These are phyloP conservation scores for Diaporthe amygdali DNA, from an alignment of 2,329 filamentous ascomycete genomes.

Conservation along the genomic window DNA sequence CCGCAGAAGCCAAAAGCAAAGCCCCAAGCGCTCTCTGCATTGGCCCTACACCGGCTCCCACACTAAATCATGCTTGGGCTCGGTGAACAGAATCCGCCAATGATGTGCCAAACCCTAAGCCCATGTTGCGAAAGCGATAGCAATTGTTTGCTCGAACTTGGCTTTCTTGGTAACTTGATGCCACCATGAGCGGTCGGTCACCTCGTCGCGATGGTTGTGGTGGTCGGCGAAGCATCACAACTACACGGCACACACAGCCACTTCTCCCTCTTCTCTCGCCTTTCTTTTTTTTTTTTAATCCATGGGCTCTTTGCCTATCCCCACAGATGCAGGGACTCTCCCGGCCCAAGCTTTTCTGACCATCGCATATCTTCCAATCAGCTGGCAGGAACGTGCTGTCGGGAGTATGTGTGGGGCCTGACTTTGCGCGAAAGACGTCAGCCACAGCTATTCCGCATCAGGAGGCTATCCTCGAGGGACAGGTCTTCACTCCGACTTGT, in stretches of 20 bases:
- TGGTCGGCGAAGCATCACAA: not conserved
- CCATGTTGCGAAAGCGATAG: not conserved
- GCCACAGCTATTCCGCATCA: slow-evolving; percentile 27
- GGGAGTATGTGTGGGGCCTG: slow-evolving; percentile 13
- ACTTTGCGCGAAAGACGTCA: slow-evolving; percentile 11
- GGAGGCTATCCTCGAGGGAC: slow-evolving; percentile 26
- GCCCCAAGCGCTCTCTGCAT: not conserved
- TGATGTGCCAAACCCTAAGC: not conserved
- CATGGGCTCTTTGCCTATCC: slow-evolving; percentile 21
- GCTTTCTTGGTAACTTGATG: not conserved
- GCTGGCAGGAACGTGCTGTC: not conserved
- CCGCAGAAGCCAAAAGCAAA: not conserved
- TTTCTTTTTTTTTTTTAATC: slow-evolving; percentile 29
- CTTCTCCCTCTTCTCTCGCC: slow-evolving; percentile 26
- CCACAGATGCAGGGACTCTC: slow-evolving; percentile 7
- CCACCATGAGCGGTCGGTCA: not conserved
- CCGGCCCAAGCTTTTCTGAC: slow-evolving; percentile 14
- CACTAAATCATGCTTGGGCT: slow-evolving; percentile 3
- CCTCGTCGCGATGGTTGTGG: not conserved
- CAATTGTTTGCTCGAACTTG: not conserved
- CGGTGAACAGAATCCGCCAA: slow-evolving; percentile 1
- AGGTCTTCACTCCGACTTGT: slow-evolving; percentile 16
- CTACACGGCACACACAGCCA: not conserved
- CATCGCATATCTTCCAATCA: slow-evolving; percentile 25
- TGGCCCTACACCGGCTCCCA: slow-evolving; percentile 1